Evolutionary conservation across 1,284 basidiomycete genomes (phyloP).

Genomic region (Clitocybe nebularis): DNA sequence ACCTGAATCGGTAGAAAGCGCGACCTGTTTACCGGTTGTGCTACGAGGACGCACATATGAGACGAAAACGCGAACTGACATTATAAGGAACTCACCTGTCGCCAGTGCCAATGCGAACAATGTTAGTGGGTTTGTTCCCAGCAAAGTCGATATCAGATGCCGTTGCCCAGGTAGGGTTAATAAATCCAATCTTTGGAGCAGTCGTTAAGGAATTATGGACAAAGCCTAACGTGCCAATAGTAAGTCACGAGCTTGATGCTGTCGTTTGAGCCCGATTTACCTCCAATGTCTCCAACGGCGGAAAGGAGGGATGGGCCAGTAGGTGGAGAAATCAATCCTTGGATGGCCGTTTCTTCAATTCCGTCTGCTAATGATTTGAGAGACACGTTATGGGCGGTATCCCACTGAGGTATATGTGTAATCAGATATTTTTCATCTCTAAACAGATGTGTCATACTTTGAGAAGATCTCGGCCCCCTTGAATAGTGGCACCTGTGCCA

Average conservation of each 20-base stretch:
- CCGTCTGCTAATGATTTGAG: conserved; percentile 59
- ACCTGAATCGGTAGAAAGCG: conserved; percentile 51
- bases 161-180: conserved; percentile 50
- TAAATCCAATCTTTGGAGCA: conserved; percentile 38
- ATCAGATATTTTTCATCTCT: not conserved
- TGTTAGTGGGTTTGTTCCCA: conserved; percentile 47
- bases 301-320: conserved; percentile 49
- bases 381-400: conserved; percentile 53
- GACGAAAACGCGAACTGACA: not conserved
- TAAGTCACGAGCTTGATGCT: no score
- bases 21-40: conserved; percentile 48
- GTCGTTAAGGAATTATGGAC: conserved; percentile 45
- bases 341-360: conserved; percentile 59
- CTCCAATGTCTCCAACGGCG: conserved; percentile 54
- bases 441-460: conserved; percentile 19
- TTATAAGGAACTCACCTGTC: conserved; percentile 28
- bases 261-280: no score
- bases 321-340: conserved; percentile 51
- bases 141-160: conserved; percentile 55
- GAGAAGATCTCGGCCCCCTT: conserved; percentile 51
- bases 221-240: conserved; percentile 47
- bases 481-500: conserved; percentile 59
- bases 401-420: conserved; percentile 35
- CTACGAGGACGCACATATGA: conserved; percentile 17
- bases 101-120: conserved; percentile 51